Evolutionary conservation across 176 grass and related monocot genomes (phyloP).

Genomic region (Sorghum bicolor): DNA sequence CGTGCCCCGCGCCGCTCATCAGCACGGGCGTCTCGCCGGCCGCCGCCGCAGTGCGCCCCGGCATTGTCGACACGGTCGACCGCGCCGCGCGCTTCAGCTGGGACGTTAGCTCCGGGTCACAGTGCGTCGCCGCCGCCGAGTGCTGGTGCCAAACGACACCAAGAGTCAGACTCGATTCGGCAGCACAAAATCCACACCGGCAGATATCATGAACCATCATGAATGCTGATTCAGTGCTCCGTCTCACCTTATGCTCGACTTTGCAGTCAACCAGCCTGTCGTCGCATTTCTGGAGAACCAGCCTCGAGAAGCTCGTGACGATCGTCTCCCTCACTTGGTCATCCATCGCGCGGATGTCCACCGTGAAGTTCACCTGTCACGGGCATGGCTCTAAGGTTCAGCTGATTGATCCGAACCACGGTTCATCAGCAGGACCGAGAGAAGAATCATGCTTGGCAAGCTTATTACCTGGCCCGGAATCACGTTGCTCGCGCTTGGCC

Average conservation of each 20-base stretch:
- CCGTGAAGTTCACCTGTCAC: slow-evolving; percentile 81
- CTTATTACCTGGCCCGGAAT: slow-evolving; percentile 89
- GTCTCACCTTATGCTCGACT: slow-evolving; percentile 67
- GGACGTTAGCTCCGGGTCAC: slow-evolving; percentile 52
- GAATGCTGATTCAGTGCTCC: neutral
- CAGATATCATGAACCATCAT: neutral
- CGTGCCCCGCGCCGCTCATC: slow-evolving; percentile 97
- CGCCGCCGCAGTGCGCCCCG: neutral
- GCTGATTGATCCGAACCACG: neutral
- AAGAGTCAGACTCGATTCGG: neutral
- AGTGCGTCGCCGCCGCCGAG: slow-evolving; percentile 59
- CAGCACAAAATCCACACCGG: neutral
- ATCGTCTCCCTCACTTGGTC: slow-evolving; percentile 70
- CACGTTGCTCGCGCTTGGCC: slow-evolving; percentile 95
- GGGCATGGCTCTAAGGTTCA: neutral
- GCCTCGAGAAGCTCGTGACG: slow-evolving; percentile 73
- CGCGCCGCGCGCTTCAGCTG: slow-evolving; percentile 56
- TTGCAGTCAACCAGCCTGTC: slow-evolving; percentile 64
- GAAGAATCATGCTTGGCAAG: neutral
- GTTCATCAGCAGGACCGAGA: neutral
- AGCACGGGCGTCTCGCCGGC: slow-evolving; percentile 54
- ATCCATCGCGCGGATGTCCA: slow-evolving; percentile 82
- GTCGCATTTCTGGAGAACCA: slow-evolving; percentile 57
- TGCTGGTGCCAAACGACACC: slow-evolving; percentile 43
- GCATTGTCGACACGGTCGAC: slow-evolving; percentile 38